These are phyloP conservation scores for Emydomyces testavorans DNA, from an alignment of 2,329 filamentous ascomycete species.

Conservation along the genomic window DNA sequence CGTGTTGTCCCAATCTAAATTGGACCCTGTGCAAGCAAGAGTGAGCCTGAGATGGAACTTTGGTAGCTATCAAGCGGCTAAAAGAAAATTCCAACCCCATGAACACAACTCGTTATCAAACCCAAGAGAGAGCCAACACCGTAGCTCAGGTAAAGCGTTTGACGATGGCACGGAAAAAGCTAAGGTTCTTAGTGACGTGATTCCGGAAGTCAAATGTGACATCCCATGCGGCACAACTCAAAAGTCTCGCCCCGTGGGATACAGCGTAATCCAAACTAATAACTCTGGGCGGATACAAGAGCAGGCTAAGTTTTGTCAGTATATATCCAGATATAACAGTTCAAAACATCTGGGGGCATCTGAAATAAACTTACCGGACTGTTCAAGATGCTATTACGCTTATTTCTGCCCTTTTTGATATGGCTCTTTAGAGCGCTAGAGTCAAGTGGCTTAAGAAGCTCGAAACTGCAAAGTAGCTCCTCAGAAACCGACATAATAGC, in stretches of 20 bases:
- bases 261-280: conserved; percentile 20
- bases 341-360: conserved; percentile 1
- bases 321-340: conserved; percentile 17
- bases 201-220: background rate
- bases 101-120: background rate
- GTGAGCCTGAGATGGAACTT: background rate
- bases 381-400: conserved; percentile 88
- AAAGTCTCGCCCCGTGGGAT: background rate
- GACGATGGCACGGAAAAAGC: background rate
- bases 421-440: conserved; percentile 94
- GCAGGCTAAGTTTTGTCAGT: conserved; percentile 27
- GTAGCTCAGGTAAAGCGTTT: background rate
- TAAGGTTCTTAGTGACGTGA: background rate
- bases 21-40: too few species aligned
- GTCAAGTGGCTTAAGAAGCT: conserved; percentile 89
- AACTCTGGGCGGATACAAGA: conserved; percentile 36
- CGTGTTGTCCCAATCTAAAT: too few species aligned
- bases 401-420: conserved; percentile 95
- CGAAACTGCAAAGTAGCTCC: conserved; percentile 91
- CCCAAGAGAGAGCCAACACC: background rate
- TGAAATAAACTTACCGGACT: conserved; percentile 62
- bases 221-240: background rate
- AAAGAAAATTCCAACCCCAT: background rate
- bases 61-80: background rate
- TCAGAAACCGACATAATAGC: conserved; percentile 96